phyloP scores from a whole-genome alignment of 1,139 yeast species.

The Candida tunisiensis region DNA sequence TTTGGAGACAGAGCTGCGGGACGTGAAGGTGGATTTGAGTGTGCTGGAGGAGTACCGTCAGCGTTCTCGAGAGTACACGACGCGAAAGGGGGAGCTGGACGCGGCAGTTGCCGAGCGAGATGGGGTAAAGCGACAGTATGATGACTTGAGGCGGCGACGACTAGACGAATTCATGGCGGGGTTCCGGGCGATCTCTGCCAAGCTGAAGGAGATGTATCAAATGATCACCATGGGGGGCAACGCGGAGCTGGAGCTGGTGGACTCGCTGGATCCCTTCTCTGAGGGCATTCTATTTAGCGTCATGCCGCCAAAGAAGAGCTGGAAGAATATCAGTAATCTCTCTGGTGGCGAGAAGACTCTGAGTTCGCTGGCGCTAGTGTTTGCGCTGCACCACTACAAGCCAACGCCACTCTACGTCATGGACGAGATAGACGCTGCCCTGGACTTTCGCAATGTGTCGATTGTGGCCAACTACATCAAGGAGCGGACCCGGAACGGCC shows the following conservation, averaged over 20 bases:
- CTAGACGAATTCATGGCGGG: slow-evolving; percentile 90
- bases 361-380: slow-evolving; percentile 87
- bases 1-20: slow-evolving; percentile 39
- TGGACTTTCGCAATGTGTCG: slow-evolving; percentile 92
- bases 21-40: slow-evolving; percentile 53
- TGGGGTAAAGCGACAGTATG: slow-evolving; percentile 41
- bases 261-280: slow-evolving; percentile 92
- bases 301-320: slow-evolving; percentile 97
- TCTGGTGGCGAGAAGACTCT: slow-evolving; percentile 98
- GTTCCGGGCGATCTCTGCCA: slow-evolving; percentile 68
- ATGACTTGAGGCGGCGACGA: slow-evolving; percentile 56
- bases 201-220: slow-evolving; percentile 92
- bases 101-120: slow-evolving; percentile 54
- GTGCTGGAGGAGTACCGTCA: slow-evolving; percentile 61
- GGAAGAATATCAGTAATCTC: slow-evolving; percentile 88
- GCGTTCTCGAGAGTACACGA: slow-evolving; percentile 45
- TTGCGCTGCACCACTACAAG: slow-evolving; percentile 89
- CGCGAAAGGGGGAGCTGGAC: slow-evolving; percentile 50
- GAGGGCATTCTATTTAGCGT: slow-evolving; percentile 95
- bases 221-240: slow-evolving; percentile 99
- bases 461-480: slow-evolving; percentile 95
- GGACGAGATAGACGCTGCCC: slow-evolving; percentile 99
- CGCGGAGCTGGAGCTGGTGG: slow-evolving; percentile 92
- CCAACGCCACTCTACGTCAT: slow-evolving; percentile 97
- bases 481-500: slow-evolving; percentile 91